Evolutionary conservation across 768 basidiomycete genomes (phyloP), one percentile per base, ranked within the genome.

Genomic region (Plicaturopsis crispa): DNA sequence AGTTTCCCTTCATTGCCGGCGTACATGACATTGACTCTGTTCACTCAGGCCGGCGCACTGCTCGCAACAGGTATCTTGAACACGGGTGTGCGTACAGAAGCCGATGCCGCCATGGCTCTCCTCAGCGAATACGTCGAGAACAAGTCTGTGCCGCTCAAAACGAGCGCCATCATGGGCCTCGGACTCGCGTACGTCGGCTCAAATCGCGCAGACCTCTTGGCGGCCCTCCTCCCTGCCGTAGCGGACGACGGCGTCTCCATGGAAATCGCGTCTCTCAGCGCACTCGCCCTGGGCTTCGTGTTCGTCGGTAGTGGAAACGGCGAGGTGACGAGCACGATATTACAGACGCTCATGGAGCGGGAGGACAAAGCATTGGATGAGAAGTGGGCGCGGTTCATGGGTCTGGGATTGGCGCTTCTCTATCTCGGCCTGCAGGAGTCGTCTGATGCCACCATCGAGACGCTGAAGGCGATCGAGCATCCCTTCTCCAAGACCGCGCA

Each of bases 121-220:
- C 75, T 99, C 2, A 80, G 80, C 11, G 94, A 97, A 12, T 84
- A 94, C 60, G 79, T 89, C 18, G 83, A 88, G 48, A 89, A 89
- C 65, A 83, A 84, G 46, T 86, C 87, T 12, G 72, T 85, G 0
- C 72, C 85, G 12, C 67, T 98, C 24, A 87, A 84, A 58, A 86
- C 84, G 1, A 81, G 82, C 37, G 84, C 96, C 1, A 90, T 97
- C 46, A 81, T 87, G 53, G 96, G 92, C 35, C 77, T 98, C 14
- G 96, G 87, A 14, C 72, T 99, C 36, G 94, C 96, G 2, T 97
- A 98, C 48, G 84, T 81, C 6, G 94, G 94, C n/a, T 83, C 91
- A 3, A 85, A 90, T 39, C 79, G 93, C 13, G 80, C 87, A 55
- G 94, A 97, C 48, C 60, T 98, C 14, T 65, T 87, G 11, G 60